phyloP scores from a whole-genome alignment of 176 grass and related monocot genomes.

The Otatea glauca region DNA sequence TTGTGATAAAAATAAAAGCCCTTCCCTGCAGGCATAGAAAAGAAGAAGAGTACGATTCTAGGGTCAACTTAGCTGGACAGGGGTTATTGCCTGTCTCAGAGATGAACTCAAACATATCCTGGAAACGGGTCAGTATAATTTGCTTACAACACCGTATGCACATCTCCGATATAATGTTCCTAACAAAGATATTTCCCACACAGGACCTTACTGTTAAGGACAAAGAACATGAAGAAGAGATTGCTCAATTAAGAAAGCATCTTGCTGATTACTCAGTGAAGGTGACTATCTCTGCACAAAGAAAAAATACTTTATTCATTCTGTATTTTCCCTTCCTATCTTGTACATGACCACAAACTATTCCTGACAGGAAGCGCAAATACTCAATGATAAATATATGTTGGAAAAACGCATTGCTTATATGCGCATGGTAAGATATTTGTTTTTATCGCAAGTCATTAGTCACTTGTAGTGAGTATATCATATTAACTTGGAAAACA shows the following conservation, averaged over 20 bases:
- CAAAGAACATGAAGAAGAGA: conserved; percentile 85
- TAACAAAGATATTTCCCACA: conserved; percentile 38
- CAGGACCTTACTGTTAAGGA: conserved; percentile 80
- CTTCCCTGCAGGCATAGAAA: conserved; percentile 62
- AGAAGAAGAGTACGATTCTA: conserved; percentile 63
- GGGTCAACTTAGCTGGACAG: conserved; percentile 56
- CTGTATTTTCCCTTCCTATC: conserved; percentile 25
- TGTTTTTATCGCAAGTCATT: conserved; percentile 6
- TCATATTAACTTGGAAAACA: neutral
- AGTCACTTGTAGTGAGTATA: conserved; percentile 3
- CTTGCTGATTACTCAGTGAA: conserved; percentile 79
- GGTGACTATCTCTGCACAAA: conserved; percentile 45
- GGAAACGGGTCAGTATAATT: conserved; percentile 73
- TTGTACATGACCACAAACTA: conserved; percentile 44
- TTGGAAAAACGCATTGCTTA: conserved; percentile 89
- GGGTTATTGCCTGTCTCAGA: conserved; percentile 65
- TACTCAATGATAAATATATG: conserved; percentile 67
- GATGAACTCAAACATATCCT: conserved; percentile 59
- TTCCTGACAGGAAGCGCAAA: conserved; percentile 73
- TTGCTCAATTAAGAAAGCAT: conserved; percentile 78
- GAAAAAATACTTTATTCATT: conserved; percentile 1
- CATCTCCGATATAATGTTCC: conserved; percentile 4
- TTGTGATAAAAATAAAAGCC: neutral
- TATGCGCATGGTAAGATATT: conserved; percentile 70
- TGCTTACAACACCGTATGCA: neutral